Percentiles rank a stretch among this genome's conserved stretches.
Conservation (phyloP, 352 stramenopile genomes). For the Pythium rishiriense region DNA sequence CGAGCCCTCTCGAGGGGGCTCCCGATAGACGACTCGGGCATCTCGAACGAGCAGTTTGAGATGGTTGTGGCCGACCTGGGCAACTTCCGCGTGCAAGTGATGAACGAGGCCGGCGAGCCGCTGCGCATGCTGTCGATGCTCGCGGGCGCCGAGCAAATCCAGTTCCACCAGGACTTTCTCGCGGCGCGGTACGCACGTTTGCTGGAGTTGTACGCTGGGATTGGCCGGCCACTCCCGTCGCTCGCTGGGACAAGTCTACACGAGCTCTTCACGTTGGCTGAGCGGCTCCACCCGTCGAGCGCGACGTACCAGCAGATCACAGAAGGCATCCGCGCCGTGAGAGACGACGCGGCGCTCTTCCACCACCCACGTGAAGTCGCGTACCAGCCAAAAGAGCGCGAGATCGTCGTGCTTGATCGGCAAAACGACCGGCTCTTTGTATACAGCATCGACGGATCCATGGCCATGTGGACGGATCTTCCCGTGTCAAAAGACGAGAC, state of each 20-base stretch:
- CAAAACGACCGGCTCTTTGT: constrained; percentile 48
- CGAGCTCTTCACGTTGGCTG: constrained; percentile 37
- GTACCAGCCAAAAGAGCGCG: constrained; percentile 34
- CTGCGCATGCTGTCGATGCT: constrained; percentile 56
- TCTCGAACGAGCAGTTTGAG: constrained; percentile 73
- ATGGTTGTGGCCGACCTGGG: constrained; percentile 62
- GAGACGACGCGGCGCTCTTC: constrained; percentile 33
- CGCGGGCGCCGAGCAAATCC: constrained; percentile 38
- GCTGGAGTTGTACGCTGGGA: constrained; percentile 32
- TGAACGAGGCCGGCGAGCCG: constrained; percentile 57
- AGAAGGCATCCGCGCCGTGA: constrained; percentile 30
- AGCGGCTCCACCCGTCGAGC: constrained; percentile 43
- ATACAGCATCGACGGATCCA: constrained; percentile 56
- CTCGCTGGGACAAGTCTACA: constrained; percentile 34
- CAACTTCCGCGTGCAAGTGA: constrained; percentile 71
- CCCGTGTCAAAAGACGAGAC: neutral
- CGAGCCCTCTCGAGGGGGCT: constrained; percentile 45
- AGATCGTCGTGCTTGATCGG: constrained; percentile 52
- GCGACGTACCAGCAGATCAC: constrained; percentile 41
- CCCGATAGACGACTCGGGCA: constrained; percentile 26
- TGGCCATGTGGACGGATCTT: constrained; percentile 40
- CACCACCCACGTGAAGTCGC: constrained; percentile 49
- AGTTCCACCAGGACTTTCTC: constrained; percentile 42
- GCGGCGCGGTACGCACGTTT: constrained; percentile 21
- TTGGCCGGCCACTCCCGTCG: constrained; percentile 24